Evolutionary conservation across 192 early-diverging fungal genomes (phyloP), one percentile per base, ranked within the genome.

Genomic region (Gamsiella multidivaricata): DNA sequence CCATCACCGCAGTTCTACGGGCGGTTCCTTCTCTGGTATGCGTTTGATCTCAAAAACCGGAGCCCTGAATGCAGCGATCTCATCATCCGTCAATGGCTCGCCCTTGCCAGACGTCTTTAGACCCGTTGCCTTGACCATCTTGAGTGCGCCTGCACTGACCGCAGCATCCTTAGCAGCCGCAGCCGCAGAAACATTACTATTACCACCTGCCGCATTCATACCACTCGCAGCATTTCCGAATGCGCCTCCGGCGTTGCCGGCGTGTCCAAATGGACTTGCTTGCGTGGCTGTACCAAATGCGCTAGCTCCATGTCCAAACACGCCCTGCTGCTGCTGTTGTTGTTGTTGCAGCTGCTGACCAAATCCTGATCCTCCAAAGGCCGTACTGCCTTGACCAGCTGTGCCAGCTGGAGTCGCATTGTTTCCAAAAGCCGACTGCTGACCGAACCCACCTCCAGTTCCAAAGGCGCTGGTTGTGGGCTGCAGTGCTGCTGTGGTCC

Each of bases 1-100:
- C 33, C 42, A 12, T 57, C 70, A 82, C 45, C 83, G 79, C 54
- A 80, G 42, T 52, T 82, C 70, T 32, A 80, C 41, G 1, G 84
- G 84, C 20, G 84, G 84, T 22, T 83, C 82, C 10, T 71, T 51
- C 33, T 86, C 84, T 12, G 84, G 84, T 25, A 86, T 67, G 15
- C 66, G 31, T 46, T 67, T 59, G 22, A 81, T 53, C 33, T 68
- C 68, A 42, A 86, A 86, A 0, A 34, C 26, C 22, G 64, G 69
- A 9, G 82, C 82, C 3, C 55, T 32, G 29, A 71, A 85, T 17
- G 81, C 81, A 18, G 54, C 61, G 26, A 78, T 52, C n/a, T 78
- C 74, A 2, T 78, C 65, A 8, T 50, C 65, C 3, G 58, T 78
- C 11, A 68, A 54, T 1, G 74, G 65, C 9, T 68, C 65, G 3